Percentiles rank a stretch among this genome's conserved stretches.
Conservation (phyloP, 306 rosid genomes). For the Ziziphus jujuba region DNA sequence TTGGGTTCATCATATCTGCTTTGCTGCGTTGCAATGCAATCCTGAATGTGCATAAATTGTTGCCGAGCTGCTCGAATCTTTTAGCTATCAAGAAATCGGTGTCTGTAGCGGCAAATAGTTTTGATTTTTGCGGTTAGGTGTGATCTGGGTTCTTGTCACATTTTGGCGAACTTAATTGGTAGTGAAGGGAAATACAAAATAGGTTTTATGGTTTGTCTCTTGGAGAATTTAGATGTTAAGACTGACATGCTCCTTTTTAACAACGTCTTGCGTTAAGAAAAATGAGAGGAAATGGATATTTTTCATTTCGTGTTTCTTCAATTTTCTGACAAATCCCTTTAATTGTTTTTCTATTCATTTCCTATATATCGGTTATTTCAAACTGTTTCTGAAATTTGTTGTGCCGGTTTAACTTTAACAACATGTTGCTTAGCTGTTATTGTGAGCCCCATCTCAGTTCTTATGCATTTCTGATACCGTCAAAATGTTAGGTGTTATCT, state of each 20-base stretch:
- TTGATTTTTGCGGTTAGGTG: too few relatives aligned
- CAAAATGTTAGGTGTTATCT: too few relatives aligned
- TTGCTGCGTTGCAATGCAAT: neutral
- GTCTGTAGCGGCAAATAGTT: too few relatives aligned
- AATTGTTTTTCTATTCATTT: too few relatives aligned
- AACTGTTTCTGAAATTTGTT: too few relatives aligned
- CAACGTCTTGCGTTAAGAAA: neutral
- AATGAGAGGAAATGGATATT: too few relatives aligned
- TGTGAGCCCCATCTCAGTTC: neutral
- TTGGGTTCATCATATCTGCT: neutral
- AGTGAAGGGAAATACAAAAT: conserved; percentile 1
- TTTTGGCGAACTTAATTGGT: conserved; percentile 2
- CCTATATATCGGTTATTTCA: too few relatives aligned
- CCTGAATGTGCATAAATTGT: neutral
- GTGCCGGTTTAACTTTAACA: too few relatives aligned
- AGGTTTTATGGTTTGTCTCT: neutral
- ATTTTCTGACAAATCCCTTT: too few relatives aligned
- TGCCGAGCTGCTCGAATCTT: neutral
- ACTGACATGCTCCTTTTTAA: neutral
- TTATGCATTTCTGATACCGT: neutral
- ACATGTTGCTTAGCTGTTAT: too few relatives aligned
- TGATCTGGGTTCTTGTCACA: neutral
- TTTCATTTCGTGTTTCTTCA: too few relatives aligned
- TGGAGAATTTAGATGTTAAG: neutral
- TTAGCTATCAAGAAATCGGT: too few relatives aligned